A percentile compares a stretch with the other conserved stretches of the same genome.
Evolutionary conservation across 1,284 basidiomycete genomes (phyloP).

Genomic region (Sparassis latifolia): DNA sequence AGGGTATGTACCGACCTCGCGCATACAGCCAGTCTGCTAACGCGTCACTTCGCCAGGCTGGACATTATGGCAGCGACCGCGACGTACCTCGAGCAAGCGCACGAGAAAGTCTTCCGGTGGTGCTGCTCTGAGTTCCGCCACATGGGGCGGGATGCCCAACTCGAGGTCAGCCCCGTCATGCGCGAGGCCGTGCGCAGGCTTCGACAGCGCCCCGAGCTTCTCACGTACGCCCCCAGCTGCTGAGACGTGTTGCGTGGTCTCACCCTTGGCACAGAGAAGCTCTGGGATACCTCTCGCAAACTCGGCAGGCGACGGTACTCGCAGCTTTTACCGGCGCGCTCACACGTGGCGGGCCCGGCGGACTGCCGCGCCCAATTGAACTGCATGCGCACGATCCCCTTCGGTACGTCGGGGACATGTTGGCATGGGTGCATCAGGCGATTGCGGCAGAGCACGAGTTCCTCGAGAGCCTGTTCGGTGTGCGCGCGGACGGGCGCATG

Average conservation of each 20-base stretch:
- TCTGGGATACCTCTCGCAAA: constrained; percentile 71
- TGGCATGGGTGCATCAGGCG: constrained; percentile 96
- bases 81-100: constrained; percentile 80
- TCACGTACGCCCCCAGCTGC: constrained; percentile 46
- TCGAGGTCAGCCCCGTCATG: constrained; percentile 74
- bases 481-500: constrained; percentile 63
- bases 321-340: constrained; percentile 82
- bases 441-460: constrained; percentile 94
- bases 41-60: constrained; percentile 39
- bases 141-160: constrained; percentile 68
- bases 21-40: neutral
- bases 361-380: constrained; percentile 90
- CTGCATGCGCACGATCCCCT: constrained; percentile 95
- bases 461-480: constrained; percentile 76
- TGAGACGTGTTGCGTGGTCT: neutral
- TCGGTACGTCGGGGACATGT: constrained; percentile 96
- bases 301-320: constrained; percentile 76
- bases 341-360: constrained; percentile 84
- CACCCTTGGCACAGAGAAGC: constrained; percentile 53
- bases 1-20: constrained; percentile 47
- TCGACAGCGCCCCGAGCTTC: constrained; percentile 68
- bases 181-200: constrained; percentile 73
- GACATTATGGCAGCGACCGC: constrained; percentile 87
- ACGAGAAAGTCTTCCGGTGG: constrained; percentile 86
- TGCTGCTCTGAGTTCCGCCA: constrained; percentile 82